A percentile compares a stretch with the other conserved stretches of the same genome.
phyloP scores from a whole-genome alignment of 2,329 filamentous ascomycete species.

The Pestalotiopsis fici region DNA sequence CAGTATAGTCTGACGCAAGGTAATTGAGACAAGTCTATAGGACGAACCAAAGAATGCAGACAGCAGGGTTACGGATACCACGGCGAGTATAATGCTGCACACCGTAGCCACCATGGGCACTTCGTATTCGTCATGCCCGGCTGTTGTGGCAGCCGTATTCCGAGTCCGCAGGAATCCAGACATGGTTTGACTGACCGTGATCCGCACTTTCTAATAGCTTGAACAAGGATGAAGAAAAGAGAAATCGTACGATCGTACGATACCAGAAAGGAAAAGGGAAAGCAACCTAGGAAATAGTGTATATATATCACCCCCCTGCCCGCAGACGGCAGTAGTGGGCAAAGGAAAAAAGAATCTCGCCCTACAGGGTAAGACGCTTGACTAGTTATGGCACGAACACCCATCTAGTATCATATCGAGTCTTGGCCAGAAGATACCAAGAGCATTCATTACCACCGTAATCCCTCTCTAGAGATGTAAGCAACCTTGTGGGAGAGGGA shows the following conservation, averaged over 20 bases:
- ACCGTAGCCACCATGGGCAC: conserved; percentile 13
- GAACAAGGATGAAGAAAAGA: not conserved
- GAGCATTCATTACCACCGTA: not conserved
- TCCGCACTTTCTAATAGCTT: not conserved
- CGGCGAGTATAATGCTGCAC: conserved; percentile 15
- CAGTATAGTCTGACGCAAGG: not conserved
- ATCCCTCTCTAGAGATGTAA: not conserved
- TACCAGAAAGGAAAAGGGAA: not conserved
- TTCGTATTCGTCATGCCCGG: not conserved
- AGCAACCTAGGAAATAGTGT: not conserved
- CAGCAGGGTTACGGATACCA: conserved; percentile 17
- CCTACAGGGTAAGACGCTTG: not conserved
- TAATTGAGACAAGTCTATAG: not conserved
- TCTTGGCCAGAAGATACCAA: not conserved
- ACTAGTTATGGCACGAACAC: not conserved
- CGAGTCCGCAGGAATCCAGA: not conserved
- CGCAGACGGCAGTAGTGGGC: not conserved
- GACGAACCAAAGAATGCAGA: conserved; percentile 20
- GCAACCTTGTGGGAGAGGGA: not conserved
- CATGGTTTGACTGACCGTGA: not conserved
- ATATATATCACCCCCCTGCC: not conserved
- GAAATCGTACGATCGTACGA: not conserved
- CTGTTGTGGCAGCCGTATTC: not conserved
- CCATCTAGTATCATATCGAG: not conserved
- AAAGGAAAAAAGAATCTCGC: not conserved